Conservation (phyloP, 805 yeast genomes). For the Metschnikowia santaceciliae region DNA sequence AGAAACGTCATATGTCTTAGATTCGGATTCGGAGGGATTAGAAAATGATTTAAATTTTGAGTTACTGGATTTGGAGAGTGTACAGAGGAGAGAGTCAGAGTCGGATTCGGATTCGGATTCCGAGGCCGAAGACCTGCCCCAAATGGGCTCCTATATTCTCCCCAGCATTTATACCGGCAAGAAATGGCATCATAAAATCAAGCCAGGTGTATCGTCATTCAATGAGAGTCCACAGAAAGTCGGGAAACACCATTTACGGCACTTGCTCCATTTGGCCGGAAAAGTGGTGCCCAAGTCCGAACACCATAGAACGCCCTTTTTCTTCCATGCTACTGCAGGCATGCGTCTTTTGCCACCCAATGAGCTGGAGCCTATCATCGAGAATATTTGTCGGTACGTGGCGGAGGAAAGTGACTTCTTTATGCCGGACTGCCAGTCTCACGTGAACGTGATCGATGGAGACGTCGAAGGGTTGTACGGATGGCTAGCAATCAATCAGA, state of each 20-base stretch:
- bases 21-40: too few relatives aligned
- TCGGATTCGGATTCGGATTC: conserved; percentile 9
- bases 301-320: conserved; percentile 60
- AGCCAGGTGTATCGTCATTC: conserved; percentile 54
- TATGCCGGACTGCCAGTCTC: conserved; percentile 59
- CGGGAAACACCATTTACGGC: conserved; percentile 49
- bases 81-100: not conserved
- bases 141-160: conserved; percentile 1
- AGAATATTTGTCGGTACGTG: conserved; percentile 48
- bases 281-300: conserved; percentile 57
- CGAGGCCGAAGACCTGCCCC: conserved; percentile 3
- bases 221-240: conserved; percentile 45
- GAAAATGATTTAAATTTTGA: too few relatives aligned
- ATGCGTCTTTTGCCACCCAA: conserved; percentile 55
- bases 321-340: conserved; percentile 69
- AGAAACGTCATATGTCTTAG: too few relatives aligned
- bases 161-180: conserved; percentile 34
- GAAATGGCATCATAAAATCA: conserved; percentile 49
- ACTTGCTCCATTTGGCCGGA: conserved; percentile 46
- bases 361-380: conserved; percentile 45
- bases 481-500: conserved; percentile 61
- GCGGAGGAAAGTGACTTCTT: conserved; percentile 45
- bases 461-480: conserved; percentile 64
- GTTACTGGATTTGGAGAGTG: too few relatives aligned
- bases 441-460: conserved; percentile 59